Percentiles rank a stretch among this genome's conserved stretches.
Conservation (phyloP, 2,329 filamentous ascomycete species). For the Penicillium sp. region DNA sequence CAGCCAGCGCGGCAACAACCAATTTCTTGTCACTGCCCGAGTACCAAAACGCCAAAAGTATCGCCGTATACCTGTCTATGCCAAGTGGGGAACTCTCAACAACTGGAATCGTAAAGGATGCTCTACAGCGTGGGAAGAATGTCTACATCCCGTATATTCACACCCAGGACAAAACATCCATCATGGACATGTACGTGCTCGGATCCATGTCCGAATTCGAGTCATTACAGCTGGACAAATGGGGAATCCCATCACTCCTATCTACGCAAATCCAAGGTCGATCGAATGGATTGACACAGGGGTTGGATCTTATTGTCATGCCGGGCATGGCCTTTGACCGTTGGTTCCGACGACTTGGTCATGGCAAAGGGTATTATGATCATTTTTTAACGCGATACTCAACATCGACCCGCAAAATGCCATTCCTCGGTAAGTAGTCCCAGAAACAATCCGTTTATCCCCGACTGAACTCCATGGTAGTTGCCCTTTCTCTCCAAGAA, state of each 20-base stretch:
- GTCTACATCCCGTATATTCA: slow-evolving; percentile 93
- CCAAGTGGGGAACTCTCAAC: slow-evolving; percentile 83
- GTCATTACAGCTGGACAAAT: slow-evolving; percentile 72
- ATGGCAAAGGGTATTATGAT: slow-evolving; percentile 97
- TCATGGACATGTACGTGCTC: slow-evolving; percentile 95
- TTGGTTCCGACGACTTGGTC: slow-evolving; percentile 73
- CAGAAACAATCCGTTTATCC: slow-evolving; percentile 16
- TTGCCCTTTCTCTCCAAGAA: slow-evolving; percentile 81
- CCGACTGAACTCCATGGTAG: slow-evolving; percentile 44
- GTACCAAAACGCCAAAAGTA: slow-evolving; percentile 70
- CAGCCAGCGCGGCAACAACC: slow-evolving; percentile 66
- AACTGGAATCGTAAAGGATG: slow-evolving; percentile 75
- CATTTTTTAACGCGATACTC: slow-evolving; percentile 80
- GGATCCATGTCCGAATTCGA: slow-evolving; percentile 74
- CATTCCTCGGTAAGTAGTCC: slow-evolving; percentile 57
- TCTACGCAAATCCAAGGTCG: slow-evolving; percentile 63
- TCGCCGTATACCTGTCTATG: slow-evolving; percentile 94
- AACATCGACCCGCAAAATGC: slow-evolving; percentile 49
- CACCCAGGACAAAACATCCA: slow-evolving; percentile 59
- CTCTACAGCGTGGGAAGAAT: slow-evolving; percentile 71
- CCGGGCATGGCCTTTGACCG: slow-evolving; percentile 91
- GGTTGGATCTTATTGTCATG: slow-evolving; percentile 83
- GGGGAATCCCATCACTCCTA: slow-evolving; percentile 90
- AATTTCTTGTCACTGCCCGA: slow-evolving; percentile 66
- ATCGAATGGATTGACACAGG: slow-evolving; percentile 64